Conservation (phyloP, 768 basidiomycete species). For the Tylopilus subfusipes region DNA sequence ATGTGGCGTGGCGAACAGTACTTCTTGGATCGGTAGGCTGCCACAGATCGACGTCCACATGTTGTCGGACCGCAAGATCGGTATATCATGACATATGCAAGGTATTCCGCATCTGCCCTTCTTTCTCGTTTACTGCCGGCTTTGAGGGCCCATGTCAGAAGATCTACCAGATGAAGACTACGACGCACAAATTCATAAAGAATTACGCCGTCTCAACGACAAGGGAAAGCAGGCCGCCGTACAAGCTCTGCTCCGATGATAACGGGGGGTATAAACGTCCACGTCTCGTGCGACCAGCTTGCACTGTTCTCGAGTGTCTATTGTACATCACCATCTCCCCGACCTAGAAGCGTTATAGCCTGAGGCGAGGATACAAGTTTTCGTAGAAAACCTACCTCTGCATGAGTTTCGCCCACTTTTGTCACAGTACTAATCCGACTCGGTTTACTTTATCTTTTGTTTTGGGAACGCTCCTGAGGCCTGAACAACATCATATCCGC, state of each 20-base stretch:
- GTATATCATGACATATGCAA: slow-evolving; percentile 35
- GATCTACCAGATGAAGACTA: slow-evolving; percentile 11
- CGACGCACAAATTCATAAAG: slow-evolving; percentile 14
- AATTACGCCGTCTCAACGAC: neutral
- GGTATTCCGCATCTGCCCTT: slow-evolving; percentile 11
- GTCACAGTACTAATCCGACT: too few species aligned
- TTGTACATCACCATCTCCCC: too few species aligned
- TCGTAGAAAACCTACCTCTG: too few species aligned
- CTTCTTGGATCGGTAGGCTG: slow-evolving; percentile 41
- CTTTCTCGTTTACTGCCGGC: neutral
- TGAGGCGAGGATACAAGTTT: too few species aligned
- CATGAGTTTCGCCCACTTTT: too few species aligned
- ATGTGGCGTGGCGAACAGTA: slow-evolving; percentile 62
- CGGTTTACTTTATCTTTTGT: too few species aligned
- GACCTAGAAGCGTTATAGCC: too few species aligned
- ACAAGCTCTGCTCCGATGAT: slow-evolving; percentile 49
- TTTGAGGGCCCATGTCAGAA: too few species aligned
- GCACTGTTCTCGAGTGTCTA: slow-evolving; percentile 42
- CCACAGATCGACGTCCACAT: slow-evolving; percentile 5
- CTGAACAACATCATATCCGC: too few species aligned
- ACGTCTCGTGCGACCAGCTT: slow-evolving; percentile 52
- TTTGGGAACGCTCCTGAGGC: too few species aligned
- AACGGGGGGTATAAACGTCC: too few species aligned
- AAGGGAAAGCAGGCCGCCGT: slow-evolving; percentile 30
- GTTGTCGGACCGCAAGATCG: slow-evolving; percentile 27